Evolutionary conservation across 768 basidiomycete genomes (phyloP), one percentile per base, ranked within the genome.

Genomic region (Boletellus ananas): DNA sequence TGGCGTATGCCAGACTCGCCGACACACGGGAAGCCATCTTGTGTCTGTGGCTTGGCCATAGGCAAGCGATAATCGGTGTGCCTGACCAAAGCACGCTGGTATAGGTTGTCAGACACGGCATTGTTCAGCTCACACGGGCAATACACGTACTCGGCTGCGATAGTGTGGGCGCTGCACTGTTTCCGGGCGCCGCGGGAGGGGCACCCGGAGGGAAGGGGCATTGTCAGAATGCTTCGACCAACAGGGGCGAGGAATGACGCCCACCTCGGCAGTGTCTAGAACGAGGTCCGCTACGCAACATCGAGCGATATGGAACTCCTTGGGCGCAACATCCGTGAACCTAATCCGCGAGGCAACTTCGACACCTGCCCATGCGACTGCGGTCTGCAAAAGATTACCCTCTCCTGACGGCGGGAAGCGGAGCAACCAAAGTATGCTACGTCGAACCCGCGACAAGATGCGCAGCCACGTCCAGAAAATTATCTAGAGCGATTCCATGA

Each of bases 21-120:
- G 70, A 76, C 23, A 79, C 78, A 7, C 78, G 71, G 16, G 76
- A 77, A 47, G 71, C 74, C 75, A 79, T 79, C 58, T 77, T 79
- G 55, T 74, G 66, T 34, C 58, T 51, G 50, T 79, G 71, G 49
- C 66, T 71, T 7, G 77, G 74, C 67, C 64, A 78, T 17, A 68
- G 47, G 38, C 66, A 70, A n/a, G 78, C 77, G 25, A 79, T 57
- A 34, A 79, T 67, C 25, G 78, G 78, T 2, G 78, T 79, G 9
- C 78, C 76, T 0, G 75, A 68, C 78, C 77, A 79, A 21, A 79
- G 63, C 31, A 79, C 73, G 57, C 75, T 77, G 57, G 29, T 37
- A 2, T 34, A 25, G 12, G 11, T 14, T 6, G n/a, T 63, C 18
- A 63, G 52, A 43, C 16, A 39, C 9, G 38, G 4, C 0, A 3